A percentile compares a stretch with the other conserved stretches of the same genome.
phyloP scores from a whole-genome alignment of 2,329 filamentous ascomycete species.

The Nakataea oryzae region DNA sequence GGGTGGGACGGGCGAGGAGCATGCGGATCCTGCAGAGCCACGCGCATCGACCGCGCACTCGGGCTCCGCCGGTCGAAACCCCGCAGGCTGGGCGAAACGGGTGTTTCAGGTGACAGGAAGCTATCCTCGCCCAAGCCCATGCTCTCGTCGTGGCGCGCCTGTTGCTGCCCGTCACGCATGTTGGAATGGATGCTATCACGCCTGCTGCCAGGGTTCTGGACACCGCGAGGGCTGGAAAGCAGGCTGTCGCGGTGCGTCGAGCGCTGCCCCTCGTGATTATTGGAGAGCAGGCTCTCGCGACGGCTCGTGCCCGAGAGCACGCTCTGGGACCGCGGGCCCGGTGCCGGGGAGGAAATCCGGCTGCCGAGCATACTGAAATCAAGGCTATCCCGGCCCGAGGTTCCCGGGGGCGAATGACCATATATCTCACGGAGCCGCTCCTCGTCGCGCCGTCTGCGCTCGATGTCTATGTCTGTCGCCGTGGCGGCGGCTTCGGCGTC shows the following conservation, averaged over 20 bases:
- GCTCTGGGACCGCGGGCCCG: background rate
- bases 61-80: constrained; percentile 16
- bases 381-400: background rate
- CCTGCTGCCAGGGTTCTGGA: background rate
- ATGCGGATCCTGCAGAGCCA: background rate
- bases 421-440: constrained; percentile 45
- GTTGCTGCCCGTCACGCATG: background rate
- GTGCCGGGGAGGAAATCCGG: background rate
- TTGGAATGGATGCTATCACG: background rate
- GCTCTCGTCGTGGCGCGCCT: background rate
- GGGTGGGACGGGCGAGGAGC: background rate
- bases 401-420: constrained; percentile 20
- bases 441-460: constrained; percentile 31
- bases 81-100: constrained; percentile 15
- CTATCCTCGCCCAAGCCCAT: constrained; percentile 8
- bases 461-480: constrained; percentile 3
- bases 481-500: too few species aligned
- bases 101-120: constrained; percentile 14
- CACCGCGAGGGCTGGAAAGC: background rate
- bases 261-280: too few species aligned
- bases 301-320: background rate
- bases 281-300: too few species aligned
- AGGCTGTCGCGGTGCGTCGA: background rate
- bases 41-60: background rate
- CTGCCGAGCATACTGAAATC: background rate